Evolutionary conservation across 495 filamentous ascomycete species (phyloP).

Genomic region (Hypoxylon cercidicola): DNA sequence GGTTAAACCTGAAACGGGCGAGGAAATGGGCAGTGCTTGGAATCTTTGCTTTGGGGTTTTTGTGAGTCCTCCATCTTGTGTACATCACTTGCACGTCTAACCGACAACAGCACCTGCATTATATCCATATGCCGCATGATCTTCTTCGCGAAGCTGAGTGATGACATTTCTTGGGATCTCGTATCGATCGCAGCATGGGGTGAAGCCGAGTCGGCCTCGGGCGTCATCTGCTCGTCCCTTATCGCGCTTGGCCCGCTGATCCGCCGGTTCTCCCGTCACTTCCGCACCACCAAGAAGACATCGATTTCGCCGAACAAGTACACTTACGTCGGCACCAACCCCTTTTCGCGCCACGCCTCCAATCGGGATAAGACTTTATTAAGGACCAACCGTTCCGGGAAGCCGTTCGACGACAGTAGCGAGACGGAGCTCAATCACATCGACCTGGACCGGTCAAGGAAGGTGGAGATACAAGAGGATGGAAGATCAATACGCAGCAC

Average conservation of each 20-base stretch:
- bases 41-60: constrained; percentile 56
- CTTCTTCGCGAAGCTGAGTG: constrained; percentile 26
- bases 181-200: constrained; percentile 36
- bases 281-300: constrained; percentile 4
- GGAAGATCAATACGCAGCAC: constrained; percentile 35
- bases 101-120: constrained; percentile 31
- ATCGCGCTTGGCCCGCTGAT: constrained; percentile 34
- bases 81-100: constrained; percentile 1
- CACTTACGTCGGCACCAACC: constrained; percentile 19
- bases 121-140: constrained; percentile 42
- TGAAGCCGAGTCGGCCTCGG: constrained; percentile 33
- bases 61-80: constrained; percentile 29
- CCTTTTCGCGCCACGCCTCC: constrained; percentile 29
- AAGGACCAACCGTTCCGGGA: constrained; percentile 21
- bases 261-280: constrained; percentile 25
- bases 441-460: constrained; percentile 20
- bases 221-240: constrained; percentile 38
- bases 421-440: constrained; percentile 39
- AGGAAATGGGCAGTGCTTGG: constrained; percentile 53
- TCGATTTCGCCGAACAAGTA: constrained; percentile 15
- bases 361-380: constrained; percentile 30
- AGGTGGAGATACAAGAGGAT: constrained; percentile 19
- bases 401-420: constrained; percentile 29
- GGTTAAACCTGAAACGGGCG: constrained; percentile 51
- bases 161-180: constrained; percentile 34